Base-by-base conservation (phyloP, 2,329 filamentous ascomycete genomes). In the Diplodia sapinea region DNA sequence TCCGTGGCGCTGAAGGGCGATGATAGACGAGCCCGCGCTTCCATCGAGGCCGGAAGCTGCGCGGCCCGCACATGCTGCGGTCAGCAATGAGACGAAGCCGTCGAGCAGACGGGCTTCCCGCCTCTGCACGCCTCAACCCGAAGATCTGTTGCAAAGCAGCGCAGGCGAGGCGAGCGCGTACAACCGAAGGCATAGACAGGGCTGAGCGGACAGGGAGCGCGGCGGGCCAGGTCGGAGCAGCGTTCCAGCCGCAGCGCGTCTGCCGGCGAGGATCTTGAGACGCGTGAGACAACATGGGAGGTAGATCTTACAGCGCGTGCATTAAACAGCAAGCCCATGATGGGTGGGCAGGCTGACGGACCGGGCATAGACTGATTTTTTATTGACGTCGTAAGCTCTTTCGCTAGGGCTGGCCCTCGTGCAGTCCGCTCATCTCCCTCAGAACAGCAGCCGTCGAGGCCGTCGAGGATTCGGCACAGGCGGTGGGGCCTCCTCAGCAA, bases 331-430 rank as follows among this genome's bases (percentile, higher is more conserved):
- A 36, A 26, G 36, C 20, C 20, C 20, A 20, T 12, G 56, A 5
- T 26, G 56, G 36, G 59, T 29, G n/a, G 43, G 26, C 23, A 51
- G 15, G 47, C 61, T 64, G 31, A 51, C 61, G 47, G 47, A 51
- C 43, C 15, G 51, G 51, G 61, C 49, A 65, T 52, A 29, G 61
- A 52, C 33, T 20, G 62, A 47, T 20, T 38, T 36, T 54, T 65
- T 65, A 65, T 65, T 65, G 62, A 65, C 62, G 62, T 65, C 62
- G 62, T 65, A 40, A 65, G 62, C 62, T 65, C 40, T 49, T 47
- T 65, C 62, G 62, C 62, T 55, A 65, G 62, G 62, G 62, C 62
- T 65, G 62, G 61, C 31, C 61, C 26, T 54, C 40, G 57, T 49
- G 57, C 43, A 62, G 40, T 63, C 62, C 51, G 33, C 62, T 65